These are phyloP conservation scores for Dactylonectria macrodidyma DNA, from an alignment of 2,329 filamentous ascomycete genomes.

Conservation along the genomic window DNA sequence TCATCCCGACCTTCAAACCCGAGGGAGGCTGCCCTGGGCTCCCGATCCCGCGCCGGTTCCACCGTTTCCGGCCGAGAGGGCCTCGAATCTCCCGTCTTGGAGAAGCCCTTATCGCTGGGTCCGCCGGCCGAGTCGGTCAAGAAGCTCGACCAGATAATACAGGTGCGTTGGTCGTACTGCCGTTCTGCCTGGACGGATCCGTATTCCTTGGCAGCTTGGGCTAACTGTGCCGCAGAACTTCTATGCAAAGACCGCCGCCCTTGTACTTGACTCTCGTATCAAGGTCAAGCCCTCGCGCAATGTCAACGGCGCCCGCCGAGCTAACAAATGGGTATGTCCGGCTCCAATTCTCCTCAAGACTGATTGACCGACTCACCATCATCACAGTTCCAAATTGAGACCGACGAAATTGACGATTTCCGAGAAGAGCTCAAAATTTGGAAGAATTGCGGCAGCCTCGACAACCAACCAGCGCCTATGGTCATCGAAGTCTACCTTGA, in stretches of 20 bases:
- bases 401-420: slow-evolving; percentile 93
- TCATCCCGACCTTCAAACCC: slow-evolving; percentile 81
- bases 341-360: background rate
- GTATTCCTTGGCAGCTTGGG: background rate
- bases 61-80: slow-evolving; percentile 59
- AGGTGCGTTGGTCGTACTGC: slow-evolving; percentile 66
- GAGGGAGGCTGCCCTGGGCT: slow-evolving; percentile 71
- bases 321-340: slow-evolving; percentile 87
- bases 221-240: slow-evolving; percentile 77
- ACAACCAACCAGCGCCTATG: slow-evolving; percentile 84
- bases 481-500: slow-evolving; percentile 94
- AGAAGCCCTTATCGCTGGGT: slow-evolving; percentile 59
- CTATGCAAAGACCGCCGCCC: slow-evolving; percentile 87
- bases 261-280: slow-evolving; percentile 86
- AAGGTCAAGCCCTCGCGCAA: slow-evolving; percentile 70
- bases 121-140: slow-evolving; percentile 77
- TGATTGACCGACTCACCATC: slow-evolving; percentile 31
- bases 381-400: slow-evolving; percentile 90
- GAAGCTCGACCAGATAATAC: slow-evolving; percentile 94
- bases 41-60: slow-evolving; percentile 61
- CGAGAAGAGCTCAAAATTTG: slow-evolving; percentile 85
- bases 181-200: background rate
- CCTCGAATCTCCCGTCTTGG: slow-evolving; percentile 64
- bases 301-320: slow-evolving; percentile 66
- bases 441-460: slow-evolving; percentile 84